phyloP scores from a whole-genome alignment of 1,139 yeast genomes.

The Pneumocystis canis region DNA sequence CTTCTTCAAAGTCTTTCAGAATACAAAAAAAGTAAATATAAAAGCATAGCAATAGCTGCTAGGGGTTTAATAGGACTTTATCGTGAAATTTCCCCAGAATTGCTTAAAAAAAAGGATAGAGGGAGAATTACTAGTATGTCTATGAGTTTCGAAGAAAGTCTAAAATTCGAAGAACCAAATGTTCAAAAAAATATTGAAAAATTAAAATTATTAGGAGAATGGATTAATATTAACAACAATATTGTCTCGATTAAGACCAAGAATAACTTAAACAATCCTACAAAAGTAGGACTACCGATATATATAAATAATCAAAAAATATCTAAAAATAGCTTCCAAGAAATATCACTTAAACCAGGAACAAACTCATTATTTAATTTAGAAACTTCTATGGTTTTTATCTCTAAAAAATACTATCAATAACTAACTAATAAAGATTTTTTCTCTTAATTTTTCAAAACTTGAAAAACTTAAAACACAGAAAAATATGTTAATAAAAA shows the following conservation, averaged over 20 bases:
- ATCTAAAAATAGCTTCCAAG: not conserved
- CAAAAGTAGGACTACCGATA: not conserved
- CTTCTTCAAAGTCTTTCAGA: conserved; percentile 77
- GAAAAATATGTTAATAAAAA: not conserved
- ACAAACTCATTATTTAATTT: not conserved
- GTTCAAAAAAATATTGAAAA: conserved; percentile 68
- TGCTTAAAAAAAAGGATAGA: conserved; percentile 77
- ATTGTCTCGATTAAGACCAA: conserved; percentile 18
- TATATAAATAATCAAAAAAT: not conserved
- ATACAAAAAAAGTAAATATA: conserved; percentile 83
- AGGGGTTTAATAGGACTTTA: conserved; percentile 72
- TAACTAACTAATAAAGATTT: not conserved
- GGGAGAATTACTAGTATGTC: conserved; percentile 85
- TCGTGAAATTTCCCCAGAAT: conserved; percentile 91
- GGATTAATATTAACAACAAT: conserved; percentile 37
- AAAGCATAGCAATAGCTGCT: conserved; percentile 90
- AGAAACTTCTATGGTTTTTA: not conserved
- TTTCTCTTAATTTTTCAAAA: not conserved
- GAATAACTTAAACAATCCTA: conserved; percentile 22
- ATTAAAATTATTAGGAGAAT: conserved; percentile 57
- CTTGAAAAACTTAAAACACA: not conserved
- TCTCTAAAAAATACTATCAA: not conserved
- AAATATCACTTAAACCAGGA: not conserved
- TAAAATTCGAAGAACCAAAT: conserved; percentile 45
- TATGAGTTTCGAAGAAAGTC: conserved; percentile 27